Percentiles rank a stretch among this genome's conserved stretches.
These are phyloP conservation scores for Chrysosporium queenslandicum DNA, from an alignment of 2,329 filamentous ascomycete genomes.

Conservation along the genomic window DNA sequence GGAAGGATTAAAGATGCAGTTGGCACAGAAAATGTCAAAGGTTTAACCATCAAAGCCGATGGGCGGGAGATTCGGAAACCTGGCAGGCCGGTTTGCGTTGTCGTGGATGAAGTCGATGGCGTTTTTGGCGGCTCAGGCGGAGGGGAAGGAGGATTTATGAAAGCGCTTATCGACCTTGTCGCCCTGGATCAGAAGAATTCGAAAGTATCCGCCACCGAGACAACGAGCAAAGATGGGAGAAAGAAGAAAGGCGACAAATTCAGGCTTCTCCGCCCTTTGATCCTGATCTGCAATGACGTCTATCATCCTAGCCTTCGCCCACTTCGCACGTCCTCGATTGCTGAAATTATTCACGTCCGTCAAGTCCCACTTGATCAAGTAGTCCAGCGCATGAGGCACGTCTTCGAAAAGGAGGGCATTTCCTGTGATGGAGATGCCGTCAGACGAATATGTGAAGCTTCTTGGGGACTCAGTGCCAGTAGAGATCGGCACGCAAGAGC, in stretches of 20 bases:
- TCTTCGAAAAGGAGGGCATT: conserved; percentile 85
- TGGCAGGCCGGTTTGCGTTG: conserved; percentile 78
- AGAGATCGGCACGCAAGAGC: conserved; percentile 43
- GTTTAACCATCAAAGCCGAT: conserved; percentile 41
- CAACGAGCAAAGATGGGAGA: conserved; percentile 42
- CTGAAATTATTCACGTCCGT: conserved; percentile 84
- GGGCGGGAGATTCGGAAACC: conserved; percentile 52
- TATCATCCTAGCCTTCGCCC: conserved; percentile 84
- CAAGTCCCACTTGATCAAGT: conserved; percentile 82
- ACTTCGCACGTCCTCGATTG: conserved; percentile 70
- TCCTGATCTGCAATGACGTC: conserved; percentile 94
- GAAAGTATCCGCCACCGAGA: conserved; percentile 20
- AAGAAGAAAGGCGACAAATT: conserved; percentile 73
- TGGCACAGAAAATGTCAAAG: conserved; percentile 86
- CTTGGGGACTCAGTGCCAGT: conserved; percentile 53
- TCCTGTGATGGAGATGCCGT: conserved; percentile 82
- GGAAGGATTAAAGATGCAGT: conserved; percentile 84
- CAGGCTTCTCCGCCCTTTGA: conserved; percentile 72
- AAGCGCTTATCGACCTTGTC: conserved; percentile 84
- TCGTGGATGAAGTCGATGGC: conserved; percentile 95
- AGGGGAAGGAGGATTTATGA: conserved; percentile 87
- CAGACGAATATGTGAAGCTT: conserved; percentile 56
- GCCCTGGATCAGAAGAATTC: conserved; percentile 75
- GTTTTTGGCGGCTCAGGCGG: conserved; percentile 70
- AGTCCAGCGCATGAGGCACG: conserved; percentile 64